Evolutionary conservation across 768 basidiomycete species (phyloP).

Genomic region (Calocybe indica): DNA sequence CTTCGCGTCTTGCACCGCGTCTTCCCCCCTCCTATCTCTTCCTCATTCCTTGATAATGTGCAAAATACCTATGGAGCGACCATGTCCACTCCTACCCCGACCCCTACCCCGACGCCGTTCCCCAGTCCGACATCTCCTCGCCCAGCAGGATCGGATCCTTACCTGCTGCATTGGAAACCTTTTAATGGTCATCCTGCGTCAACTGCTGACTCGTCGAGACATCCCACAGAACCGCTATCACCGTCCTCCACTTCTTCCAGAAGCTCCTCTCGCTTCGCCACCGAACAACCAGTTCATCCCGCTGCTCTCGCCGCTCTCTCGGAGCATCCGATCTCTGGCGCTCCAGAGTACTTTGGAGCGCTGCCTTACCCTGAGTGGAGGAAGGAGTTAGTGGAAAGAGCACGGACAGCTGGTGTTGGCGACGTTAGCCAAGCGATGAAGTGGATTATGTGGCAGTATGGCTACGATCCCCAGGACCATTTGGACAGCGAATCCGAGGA

Average conservation of each 20-base stretch:
- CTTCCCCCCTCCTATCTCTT: slow-evolving; percentile 24
- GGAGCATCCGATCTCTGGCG: slow-evolving; percentile 7
- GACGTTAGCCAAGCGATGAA: slow-evolving; percentile 51
- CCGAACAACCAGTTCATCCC: slow-evolving; percentile 9
- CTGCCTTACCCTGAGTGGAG: slow-evolving; percentile 71
- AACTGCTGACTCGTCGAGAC: not conserved
- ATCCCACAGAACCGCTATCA: not conserved
- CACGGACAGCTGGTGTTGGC: slow-evolving; percentile 53
- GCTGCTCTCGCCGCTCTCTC: slow-evolving; percentile 11
- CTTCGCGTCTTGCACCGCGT: slow-evolving; percentile 48
- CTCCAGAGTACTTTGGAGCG: slow-evolving; percentile 24
- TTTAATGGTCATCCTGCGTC: not conserved
- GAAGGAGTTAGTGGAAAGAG: slow-evolving; percentile 38
- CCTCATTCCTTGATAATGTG: slow-evolving; percentile 32
- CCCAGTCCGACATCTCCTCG: slow-evolving; percentile 16
- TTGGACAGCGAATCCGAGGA: slow-evolving; percentile 11
- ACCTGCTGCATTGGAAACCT: slow-evolving; percentile 2
- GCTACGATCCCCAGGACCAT: slow-evolving; percentile 12
- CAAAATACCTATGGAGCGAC: slow-evolving; percentile 9
- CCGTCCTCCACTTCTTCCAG: slow-evolving; percentile 6
- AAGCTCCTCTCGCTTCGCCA: slow-evolving; percentile 3
- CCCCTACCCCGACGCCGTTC: slow-evolving; percentile 20
- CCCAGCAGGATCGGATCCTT: not conserved
- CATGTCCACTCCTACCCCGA: slow-evolving; percentile 15
- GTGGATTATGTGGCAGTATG: slow-evolving; percentile 27